Conservation (phyloP, 306 rosid genomes). For the Gillenia trifoliata region DNA sequence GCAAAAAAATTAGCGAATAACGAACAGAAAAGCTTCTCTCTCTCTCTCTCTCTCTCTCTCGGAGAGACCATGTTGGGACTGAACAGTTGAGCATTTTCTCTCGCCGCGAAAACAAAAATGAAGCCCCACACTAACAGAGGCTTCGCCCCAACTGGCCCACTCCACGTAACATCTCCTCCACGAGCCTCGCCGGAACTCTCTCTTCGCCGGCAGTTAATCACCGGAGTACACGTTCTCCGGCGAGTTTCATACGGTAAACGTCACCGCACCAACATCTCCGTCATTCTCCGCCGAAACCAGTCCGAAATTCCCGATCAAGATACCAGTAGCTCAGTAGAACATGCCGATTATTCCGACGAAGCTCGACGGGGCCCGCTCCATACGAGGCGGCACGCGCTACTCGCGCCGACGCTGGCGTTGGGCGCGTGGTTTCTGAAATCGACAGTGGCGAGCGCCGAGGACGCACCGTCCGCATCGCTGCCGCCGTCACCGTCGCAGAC, state of each 20-base stretch:
- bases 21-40: background rate
- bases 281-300: constrained; percentile 21
- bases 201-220: constrained; percentile 9
- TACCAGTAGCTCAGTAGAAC: background rate
- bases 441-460: constrained; percentile 51
- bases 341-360: background rate
- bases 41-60: constrained; percentile 1
- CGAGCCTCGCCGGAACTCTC: constrained; percentile 14
- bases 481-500: background rate
- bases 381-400: constrained; percentile 51
- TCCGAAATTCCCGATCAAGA: constrained; percentile 13
- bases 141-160: constrained; percentile 25
- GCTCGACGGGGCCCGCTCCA: constrained; percentile 11
- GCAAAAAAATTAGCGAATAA: background rate
- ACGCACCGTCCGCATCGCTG: constrained; percentile 18
- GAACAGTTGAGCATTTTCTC: constrained; percentile 8
- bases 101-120: constrained; percentile 33
- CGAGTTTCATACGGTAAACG: constrained; percentile 22
- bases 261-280: constrained; percentile 25
- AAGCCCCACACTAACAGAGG: constrained; percentile 44
- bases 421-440: constrained; percentile 65
- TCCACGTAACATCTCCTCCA: constrained; percentile 26
- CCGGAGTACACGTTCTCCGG: constrained; percentile 9
- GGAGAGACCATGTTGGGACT: background rate
- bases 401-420: constrained; percentile 52